Percentiles rank a stretch among this genome's conserved stretches.
Conservation (phyloP, 169 alveolate genomes). For the Plasmodium vivax region DNA sequence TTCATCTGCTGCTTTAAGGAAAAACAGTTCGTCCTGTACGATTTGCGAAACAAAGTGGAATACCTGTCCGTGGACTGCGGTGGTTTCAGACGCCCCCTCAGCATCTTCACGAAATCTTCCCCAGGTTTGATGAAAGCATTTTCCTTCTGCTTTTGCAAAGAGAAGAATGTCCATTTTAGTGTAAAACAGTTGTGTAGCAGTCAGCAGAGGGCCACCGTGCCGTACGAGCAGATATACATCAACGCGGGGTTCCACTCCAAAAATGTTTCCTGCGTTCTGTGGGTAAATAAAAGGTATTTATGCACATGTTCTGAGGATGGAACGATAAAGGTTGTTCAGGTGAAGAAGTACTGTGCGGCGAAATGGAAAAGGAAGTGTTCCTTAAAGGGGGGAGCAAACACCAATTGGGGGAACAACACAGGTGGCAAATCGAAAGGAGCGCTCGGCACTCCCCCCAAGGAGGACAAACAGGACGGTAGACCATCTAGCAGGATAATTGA, state of each 20-base stretch:
- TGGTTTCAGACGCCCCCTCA: constrained; percentile 70
- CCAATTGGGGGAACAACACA: background rate
- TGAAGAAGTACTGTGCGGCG: background rate
- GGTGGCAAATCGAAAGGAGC: background rate
- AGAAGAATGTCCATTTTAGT: constrained; percentile 19
- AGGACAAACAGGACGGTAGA: background rate
- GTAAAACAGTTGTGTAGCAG: constrained; percentile 18
- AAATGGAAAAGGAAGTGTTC: background rate
- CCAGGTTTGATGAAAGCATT: background rate
- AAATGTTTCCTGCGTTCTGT: constrained; percentile 41
- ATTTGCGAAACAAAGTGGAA: constrained; percentile 45
- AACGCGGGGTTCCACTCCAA: constrained; percentile 43
- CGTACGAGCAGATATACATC: constrained; percentile 40
- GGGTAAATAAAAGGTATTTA: constrained; percentile 37
- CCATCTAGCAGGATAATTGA: background rate
- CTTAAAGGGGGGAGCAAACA: background rate
- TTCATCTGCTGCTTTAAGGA: constrained; percentile 65
- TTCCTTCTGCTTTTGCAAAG: constrained; percentile 68
- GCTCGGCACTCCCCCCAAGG: background rate
- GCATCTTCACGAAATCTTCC: constrained; percentile 26
- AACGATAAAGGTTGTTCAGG: constrained; percentile 8
- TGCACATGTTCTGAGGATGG: constrained; percentile 72
- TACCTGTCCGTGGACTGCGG: constrained; percentile 69
- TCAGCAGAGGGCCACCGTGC: background rate
- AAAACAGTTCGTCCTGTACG: constrained; percentile 50